phyloP scores from a whole-genome alignment of 331 rosid genomes.

The Rosa hybrid region DNA sequence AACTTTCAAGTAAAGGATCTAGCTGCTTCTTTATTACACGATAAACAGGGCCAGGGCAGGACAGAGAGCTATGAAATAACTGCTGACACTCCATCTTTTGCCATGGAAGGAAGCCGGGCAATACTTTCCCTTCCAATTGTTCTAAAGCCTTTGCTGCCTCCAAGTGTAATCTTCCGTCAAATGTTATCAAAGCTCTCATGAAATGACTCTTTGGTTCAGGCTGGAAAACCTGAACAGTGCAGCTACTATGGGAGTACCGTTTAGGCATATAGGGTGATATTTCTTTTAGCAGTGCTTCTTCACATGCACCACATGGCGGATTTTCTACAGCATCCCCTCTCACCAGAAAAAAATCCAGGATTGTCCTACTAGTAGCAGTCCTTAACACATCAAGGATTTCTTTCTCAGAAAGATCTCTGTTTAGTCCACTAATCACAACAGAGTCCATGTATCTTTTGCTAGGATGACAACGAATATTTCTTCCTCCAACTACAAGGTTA shows the following conservation, averaged over 20 bases:
- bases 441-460: constrained; percentile 43
- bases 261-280: constrained; percentile 71
- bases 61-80: constrained; percentile 70
- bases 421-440: constrained; percentile 51
- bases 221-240: constrained; percentile 65
- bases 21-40: constrained; percentile 58
- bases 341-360: constrained; percentile 66
- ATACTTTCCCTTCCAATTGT: constrained; percentile 72
- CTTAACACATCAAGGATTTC: constrained; percentile 65
- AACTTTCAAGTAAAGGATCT: constrained; percentile 52
- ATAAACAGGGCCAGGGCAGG: constrained; percentile 62
- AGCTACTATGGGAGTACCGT: constrained; percentile 43
- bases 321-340: constrained; percentile 69
- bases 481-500: constrained; percentile 63
- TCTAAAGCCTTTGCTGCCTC: constrained; percentile 97
- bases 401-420: constrained; percentile 60
- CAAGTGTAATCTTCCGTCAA: constrained; percentile 91
- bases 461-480: constrained; percentile 47
- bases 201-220: constrained; percentile 64
- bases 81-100: constrained; percentile 89
- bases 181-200: constrained; percentile 69
- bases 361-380: constrained; percentile 62
- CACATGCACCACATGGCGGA: constrained; percentile 62
- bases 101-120: constrained; percentile 80
- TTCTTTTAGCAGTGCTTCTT: constrained; percentile 72